A percentile compares a stretch with the other conserved stretches of the same genome.
phyloP scores from a whole-genome alignment of 2,329 filamentous ascomycete genomes.

The Simplicillium aogashimaense region DNA sequence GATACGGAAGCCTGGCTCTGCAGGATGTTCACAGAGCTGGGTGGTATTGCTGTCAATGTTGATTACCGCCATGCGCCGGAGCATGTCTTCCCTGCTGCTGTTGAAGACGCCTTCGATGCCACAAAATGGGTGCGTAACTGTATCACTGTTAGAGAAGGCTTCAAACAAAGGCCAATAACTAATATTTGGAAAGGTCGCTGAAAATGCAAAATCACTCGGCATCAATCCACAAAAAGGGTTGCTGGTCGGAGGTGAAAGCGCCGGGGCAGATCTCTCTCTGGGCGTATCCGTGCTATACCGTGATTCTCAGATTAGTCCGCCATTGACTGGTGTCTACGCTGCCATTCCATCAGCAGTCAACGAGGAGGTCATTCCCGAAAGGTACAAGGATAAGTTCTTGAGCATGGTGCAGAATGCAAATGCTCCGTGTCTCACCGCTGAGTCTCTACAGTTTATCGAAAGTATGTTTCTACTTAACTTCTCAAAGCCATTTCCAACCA shows the following conservation, averaged over 20 bases:
- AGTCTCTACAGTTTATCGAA: constrained; percentile 13
- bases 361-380: constrained; percentile 13
- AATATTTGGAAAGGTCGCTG: constrained; percentile 5
- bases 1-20: constrained; percentile 15
- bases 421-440: constrained; percentile 13
- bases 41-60: constrained; percentile 15
- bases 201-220: constrained; percentile 11
- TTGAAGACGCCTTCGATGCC: constrained; percentile 17
- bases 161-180: background rate
- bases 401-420: constrained; percentile 16
- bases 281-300: constrained; percentile 13
- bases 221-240: constrained; percentile 15
- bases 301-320: constrained; percentile 9
- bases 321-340: constrained; percentile 16
- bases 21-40: constrained; percentile 13
- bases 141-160: too few relatives aligned
- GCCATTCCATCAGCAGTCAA: constrained; percentile 13
- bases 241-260: constrained; percentile 17
- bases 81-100: constrained; percentile 16
- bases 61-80: constrained; percentile 19
- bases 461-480: constrained; percentile 8
- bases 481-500: background rate
- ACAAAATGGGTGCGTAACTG: constrained; percentile 13
- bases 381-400: constrained; percentile 16
- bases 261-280: constrained; percentile 17